Base-by-base conservation (phyloP, 192 early-diverging fungal species). In the Linnemannia elongata region DNA sequence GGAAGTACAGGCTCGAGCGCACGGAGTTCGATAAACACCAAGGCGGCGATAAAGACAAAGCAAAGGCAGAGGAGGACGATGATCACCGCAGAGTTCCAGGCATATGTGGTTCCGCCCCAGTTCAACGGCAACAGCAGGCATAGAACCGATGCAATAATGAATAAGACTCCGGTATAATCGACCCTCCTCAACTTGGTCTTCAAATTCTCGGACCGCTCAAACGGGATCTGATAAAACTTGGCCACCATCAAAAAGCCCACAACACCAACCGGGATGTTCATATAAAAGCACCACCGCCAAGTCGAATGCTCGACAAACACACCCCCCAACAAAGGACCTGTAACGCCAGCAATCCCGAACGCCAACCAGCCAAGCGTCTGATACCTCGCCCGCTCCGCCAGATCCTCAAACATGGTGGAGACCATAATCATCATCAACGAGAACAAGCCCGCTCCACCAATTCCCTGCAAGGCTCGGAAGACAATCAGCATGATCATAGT, bases 291-390 rank as follows among this genome's bases (percentile, higher is more conserved):
- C 90, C 92, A 94, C 70, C 94, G 83, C 95, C 95, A 94, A 49
- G 88, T 91, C 17, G 89, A 75, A 4, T 82, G 74, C 42, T 99
- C 95, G n/a, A 94, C 95, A 47, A 99, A 95, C 12, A 92, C 81
- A 52, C 98, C 98, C 68, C 98, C 98, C 18, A 97, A 60, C n/a
- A 97, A 88, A 0, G 98, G 96, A 0, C 96, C 98, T 6, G 95
- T 74, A 13, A 96, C 92, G 8, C 93, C 92, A 13, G 95, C 91
- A 71, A 96, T 79, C 6, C 93, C 96, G 89, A 96, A 95, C 0
- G 94, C 93, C 52, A 92, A 92, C n/a, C 94, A 94, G 10, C 96
- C 90, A 24, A 97, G 52, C 36, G 94, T 92, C 87, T 96, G 93
- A 83, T 95, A 97, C 77, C 95, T 95, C 24, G 96, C 97, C 20